phyloP scores from a whole-genome alignment of 2,329 filamentous ascomycete genomes.

The Pestalotiopsis sp. region DNA sequence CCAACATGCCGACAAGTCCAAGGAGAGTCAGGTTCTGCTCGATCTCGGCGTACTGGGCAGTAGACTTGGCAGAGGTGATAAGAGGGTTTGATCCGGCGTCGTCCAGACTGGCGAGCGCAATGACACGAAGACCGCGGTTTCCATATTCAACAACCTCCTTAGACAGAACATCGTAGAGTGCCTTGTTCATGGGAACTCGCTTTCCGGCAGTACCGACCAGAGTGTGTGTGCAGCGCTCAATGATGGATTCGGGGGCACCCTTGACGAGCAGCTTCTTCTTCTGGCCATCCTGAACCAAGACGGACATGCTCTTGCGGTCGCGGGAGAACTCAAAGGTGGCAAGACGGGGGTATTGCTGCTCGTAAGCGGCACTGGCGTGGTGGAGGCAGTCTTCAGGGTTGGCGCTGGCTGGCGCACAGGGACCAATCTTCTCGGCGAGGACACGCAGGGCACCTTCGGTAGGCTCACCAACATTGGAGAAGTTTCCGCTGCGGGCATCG shows the following conservation, averaged over 20 bases:
- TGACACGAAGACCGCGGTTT: conserved; percentile 89
- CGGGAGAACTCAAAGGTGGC: conserved; percentile 96
- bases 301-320: conserved; percentile 99
- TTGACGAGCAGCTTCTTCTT: conserved; percentile 89
- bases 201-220: conserved; percentile 79
- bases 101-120: conserved; percentile 86
- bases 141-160: conserved; percentile 88
- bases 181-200: conserved; percentile 71
- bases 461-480: conserved; percentile 86
- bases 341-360: conserved; percentile 72
- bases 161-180: conserved; percentile 70
- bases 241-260: conserved; percentile 90
- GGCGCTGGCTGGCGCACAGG: conserved; percentile 62
- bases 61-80: conserved; percentile 75
- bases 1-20: conserved; percentile 93
- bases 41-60: conserved; percentile 80
- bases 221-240: conserved; percentile 87
- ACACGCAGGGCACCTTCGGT: conserved; percentile 93
- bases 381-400: conserved; percentile 70
- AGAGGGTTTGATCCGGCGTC: conserved; percentile 73
- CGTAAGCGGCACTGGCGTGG: conserved; percentile 83
- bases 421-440: conserved; percentile 92
- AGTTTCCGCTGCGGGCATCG: conserved; percentile 74
- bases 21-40: conserved; percentile 95
- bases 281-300: conserved; percentile 73